Conservation (phyloP, 148 eudicot genomes). For the Diospyros lotus region DNA sequence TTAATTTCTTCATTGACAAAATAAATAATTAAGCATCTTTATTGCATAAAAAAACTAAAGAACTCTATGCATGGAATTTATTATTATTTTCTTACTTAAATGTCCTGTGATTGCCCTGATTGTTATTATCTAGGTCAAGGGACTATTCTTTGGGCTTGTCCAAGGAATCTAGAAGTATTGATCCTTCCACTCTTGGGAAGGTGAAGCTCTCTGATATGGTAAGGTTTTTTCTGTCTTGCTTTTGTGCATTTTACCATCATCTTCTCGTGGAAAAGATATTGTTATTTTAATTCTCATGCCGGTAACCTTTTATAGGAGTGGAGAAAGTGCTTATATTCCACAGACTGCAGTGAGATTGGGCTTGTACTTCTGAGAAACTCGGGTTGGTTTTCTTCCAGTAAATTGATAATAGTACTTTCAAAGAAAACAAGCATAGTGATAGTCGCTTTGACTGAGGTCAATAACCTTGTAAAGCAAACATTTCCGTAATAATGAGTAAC, state of each 20-base stretch:
- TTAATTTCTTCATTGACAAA: neutral
- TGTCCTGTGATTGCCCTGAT: slow-evolving; percentile 1
- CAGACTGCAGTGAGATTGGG: slow-evolving; percentile 91
- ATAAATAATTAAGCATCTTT: neutral
- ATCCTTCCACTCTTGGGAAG: slow-evolving; percentile 32
- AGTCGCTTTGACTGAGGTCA: neutral
- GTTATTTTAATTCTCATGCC: slow-evolving; percentile 12
- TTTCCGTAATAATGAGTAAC: neutral
- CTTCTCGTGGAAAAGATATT: neutral
- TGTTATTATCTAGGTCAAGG: slow-evolving; percentile 48
- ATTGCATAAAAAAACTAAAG: neutral
- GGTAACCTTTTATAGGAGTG: slow-evolving; percentile 57
- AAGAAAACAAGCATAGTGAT: neutral
- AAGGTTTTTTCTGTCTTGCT: slow-evolving; percentile 19
- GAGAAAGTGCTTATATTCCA: slow-evolving; percentile 63
- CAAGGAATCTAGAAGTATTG: slow-evolving; percentile 31
- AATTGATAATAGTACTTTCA: neutral
- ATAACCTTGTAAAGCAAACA: neutral
- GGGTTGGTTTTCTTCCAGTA: slow-evolving; percentile 37
- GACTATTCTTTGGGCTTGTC: slow-evolving; percentile 33
- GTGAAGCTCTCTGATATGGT: slow-evolving; percentile 79
- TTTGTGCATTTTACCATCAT: neutral
- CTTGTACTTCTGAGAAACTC: slow-evolving; percentile 61
- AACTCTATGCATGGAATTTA: neutral
- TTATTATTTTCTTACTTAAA: neutral